A percentile compares a stretch with the other conserved stretches of the same genome.
Conservation (phyloP, 371 early-diverging fungal species). For the Rhizopus microsporus region DNA sequence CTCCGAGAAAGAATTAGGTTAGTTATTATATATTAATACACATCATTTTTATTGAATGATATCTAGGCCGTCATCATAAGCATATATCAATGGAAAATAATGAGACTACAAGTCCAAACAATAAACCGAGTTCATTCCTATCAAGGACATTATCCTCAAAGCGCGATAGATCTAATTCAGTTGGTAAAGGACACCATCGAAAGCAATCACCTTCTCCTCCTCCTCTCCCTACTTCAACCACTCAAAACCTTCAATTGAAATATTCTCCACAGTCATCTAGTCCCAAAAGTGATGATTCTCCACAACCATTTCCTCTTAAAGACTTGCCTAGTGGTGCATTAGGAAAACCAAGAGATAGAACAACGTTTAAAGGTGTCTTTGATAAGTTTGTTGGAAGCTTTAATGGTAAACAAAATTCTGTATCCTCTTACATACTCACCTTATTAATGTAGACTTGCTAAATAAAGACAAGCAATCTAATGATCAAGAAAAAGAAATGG, state of each 20-base stretch:
- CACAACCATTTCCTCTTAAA: conserved; percentile 24
- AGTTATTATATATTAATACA: neutral
- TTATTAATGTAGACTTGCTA: conserved; percentile 51
- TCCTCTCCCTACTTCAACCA: conserved; percentile 12
- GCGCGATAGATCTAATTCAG: conserved; percentile 30
- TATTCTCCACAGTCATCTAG: conserved; percentile 21
- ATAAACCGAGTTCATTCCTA: conserved; percentile 24
- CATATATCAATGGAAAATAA: conserved; percentile 5
- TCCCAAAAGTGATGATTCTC: conserved; percentile 28
- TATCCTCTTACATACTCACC: neutral
- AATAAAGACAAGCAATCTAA: conserved; percentile 51
- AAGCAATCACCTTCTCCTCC: conserved; percentile 30
- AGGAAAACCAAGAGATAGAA: conserved; percentile 49
- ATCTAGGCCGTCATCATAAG: neutral
- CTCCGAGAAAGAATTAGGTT: conserved; percentile 29
- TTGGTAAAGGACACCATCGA: conserved; percentile 8
- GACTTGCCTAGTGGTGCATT: conserved; percentile 25
- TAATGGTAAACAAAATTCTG: conserved; percentile 38
- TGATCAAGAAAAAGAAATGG: conserved; percentile 68
- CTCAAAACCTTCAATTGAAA: conserved; percentile 14
- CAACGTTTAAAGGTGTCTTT: conserved; percentile 68
- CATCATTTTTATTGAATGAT: neutral
- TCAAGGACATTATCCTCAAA: conserved; percentile 38
- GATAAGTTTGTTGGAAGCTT: conserved; percentile 64
- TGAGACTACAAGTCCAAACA: conserved; percentile 11